Percentiles rank a stretch among this genome's conserved stretches.
Evolutionary conservation across 208 protist genomes (phyloP).

Genomic region (Naegleria fowleri): DNA sequence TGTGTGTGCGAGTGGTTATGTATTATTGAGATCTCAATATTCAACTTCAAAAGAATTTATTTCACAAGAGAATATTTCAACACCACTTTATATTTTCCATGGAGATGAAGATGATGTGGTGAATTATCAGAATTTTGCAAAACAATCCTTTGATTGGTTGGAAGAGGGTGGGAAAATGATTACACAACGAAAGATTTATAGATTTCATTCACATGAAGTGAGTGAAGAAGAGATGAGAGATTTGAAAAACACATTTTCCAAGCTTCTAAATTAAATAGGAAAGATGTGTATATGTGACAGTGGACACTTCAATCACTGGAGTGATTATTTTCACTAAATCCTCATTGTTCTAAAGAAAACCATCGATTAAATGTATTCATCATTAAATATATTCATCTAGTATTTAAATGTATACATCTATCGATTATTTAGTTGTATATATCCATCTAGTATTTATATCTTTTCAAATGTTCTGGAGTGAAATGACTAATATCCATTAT

Average conservation of each 20-base stretch:
- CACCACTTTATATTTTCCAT: slow-evolving; percentile 21
- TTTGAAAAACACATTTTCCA: not conserved
- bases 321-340: not conserved
- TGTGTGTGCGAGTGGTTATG: not conserved
- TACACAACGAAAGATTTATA: not conserved
- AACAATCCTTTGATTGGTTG: not conserved
- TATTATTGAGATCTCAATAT: not conserved
- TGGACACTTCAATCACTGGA: not conserved
- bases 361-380: not conserved
- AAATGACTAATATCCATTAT: too few species aligned
- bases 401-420: too few species aligned
- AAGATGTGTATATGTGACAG: too few species aligned
- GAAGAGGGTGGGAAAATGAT: not conserved
- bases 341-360: not conserved
- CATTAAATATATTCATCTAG: not conserved
- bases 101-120: slow-evolving; percentile 13
- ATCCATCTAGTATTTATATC: not conserved
- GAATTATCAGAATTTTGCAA: not conserved
- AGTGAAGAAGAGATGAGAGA: not conserved
- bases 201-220: slow-evolving; percentile 1
- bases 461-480: not conserved
- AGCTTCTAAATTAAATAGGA: not conserved
- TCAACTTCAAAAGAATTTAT: not conserved
- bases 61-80: not conserved
- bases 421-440: not conserved